Conservation (phyloP, 306 rosid genomes). For the Castanospermum australe region DNA sequence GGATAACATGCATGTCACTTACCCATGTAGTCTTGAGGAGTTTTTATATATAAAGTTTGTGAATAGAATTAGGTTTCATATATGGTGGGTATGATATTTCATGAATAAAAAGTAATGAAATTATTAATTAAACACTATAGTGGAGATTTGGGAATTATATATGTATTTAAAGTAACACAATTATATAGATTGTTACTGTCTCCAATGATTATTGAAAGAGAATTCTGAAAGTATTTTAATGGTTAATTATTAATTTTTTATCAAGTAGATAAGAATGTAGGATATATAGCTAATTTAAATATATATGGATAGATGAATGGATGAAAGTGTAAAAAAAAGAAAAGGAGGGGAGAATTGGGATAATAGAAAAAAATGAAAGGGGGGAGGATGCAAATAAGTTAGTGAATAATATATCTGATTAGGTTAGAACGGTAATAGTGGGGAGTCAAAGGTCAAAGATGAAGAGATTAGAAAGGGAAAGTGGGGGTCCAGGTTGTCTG, state of each 20-base stretch:
- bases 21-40: background rate
- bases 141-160: background rate
- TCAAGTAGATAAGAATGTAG: background rate
- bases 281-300: too few relatives aligned
- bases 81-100: background rate
- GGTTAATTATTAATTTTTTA: background rate
- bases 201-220: background rate
- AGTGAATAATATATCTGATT: conserved; percentile 26
- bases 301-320: background rate
- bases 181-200: background rate
- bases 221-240: background rate
- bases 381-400: conserved; percentile 22
- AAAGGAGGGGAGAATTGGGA: background rate
- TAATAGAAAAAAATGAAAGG: conserved; percentile 17
- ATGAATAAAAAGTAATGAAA: background rate
- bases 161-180: background rate
- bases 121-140: too few relatives aligned
- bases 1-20: conserved; percentile 10
- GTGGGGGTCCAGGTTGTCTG: conserved; percentile 84
- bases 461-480: conserved; percentile 49
- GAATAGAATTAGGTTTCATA: background rate
- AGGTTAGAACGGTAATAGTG: conserved; percentile 39
- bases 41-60: background rate
- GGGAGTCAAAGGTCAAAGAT: conserved; percentile 90
- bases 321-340: background rate